A percentile compares a stretch with the other conserved stretches of the same genome.
Evolutionary conservation across 2,329 filamentous ascomycete species (phyloP).

Genomic region (Fusarium sublunatum): DNA sequence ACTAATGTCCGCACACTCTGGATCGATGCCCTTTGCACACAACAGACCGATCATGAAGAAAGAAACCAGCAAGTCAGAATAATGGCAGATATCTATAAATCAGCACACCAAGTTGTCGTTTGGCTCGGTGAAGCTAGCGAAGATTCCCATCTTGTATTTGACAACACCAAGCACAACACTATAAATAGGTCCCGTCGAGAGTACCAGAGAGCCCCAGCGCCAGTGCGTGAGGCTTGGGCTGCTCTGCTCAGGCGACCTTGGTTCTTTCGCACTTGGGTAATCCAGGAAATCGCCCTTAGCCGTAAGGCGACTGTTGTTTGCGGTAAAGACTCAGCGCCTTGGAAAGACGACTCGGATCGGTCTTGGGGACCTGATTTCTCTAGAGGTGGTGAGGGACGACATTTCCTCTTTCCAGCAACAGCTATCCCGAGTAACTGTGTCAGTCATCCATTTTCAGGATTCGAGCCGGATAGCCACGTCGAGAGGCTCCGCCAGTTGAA

Average conservation of each 20-base stretch:
- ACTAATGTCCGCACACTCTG: slow-evolving; percentile 1
- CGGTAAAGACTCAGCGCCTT: neutral
- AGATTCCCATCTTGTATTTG: slow-evolving; percentile 12
- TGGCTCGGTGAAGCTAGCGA: slow-evolving; percentile 19
- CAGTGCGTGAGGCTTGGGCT: slow-evolving; percentile 3
- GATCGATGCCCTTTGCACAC: too few relatives aligned
- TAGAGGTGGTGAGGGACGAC: neutral
- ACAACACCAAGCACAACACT: slow-evolving; percentile 8
- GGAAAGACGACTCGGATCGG: neutral
- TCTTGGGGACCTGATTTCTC: slow-evolving; percentile 16
- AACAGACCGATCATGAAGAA: slow-evolving; percentile 16
- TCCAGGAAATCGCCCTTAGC: slow-evolving; percentile 20
- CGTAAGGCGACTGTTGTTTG: slow-evolving; percentile 17
- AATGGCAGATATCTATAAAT: slow-evolving; percentile 31
- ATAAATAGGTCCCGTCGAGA: too few relatives aligned
- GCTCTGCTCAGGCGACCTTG: slow-evolving; percentile 14
- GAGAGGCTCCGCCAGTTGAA: neutral
- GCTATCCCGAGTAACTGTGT: neutral
- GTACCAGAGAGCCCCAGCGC: too few relatives aligned
- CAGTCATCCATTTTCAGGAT: slow-evolving; percentile 8
- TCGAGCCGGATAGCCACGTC: slow-evolving; percentile 11
- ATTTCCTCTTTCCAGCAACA: too few relatives aligned
- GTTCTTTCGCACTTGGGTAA: slow-evolving; percentile 31
- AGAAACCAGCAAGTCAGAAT: slow-evolving; percentile 29
- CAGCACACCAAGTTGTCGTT: slow-evolving; percentile 18